These are phyloP conservation scores for Boletus barrowsii DNA, from an alignment of 768 basidiomycete species.

Conservation along the genomic window DNA sequence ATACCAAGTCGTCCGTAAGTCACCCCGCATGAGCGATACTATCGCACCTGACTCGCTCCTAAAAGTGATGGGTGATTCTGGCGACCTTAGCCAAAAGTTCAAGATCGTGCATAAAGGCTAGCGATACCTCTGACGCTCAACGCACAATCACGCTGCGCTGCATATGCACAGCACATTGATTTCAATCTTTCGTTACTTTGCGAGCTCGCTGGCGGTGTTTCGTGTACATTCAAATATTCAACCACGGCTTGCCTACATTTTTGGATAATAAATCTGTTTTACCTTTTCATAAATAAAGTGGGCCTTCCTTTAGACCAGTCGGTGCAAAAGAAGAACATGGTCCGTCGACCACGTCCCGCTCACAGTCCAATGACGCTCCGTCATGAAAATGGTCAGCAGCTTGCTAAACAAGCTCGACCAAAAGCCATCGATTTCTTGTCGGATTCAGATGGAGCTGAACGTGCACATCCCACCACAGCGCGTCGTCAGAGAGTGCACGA, in stretches of 20 bases:
- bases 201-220: no score
- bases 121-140: no score
- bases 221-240: no score
- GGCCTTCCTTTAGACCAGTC: not conserved
- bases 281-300: no score
- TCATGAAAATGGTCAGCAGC: not conserved
- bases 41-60: constrained; percentile 1
- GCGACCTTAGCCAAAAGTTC: constrained; percentile 28
- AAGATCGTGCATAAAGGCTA: constrained; percentile 12
- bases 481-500: not conserved
- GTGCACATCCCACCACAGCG: not conserved
- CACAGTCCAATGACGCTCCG: not conserved
- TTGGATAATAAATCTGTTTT: no score
- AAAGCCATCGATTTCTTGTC: constrained; percentile 19
- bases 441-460: constrained; percentile 3
- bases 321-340: constrained; percentile 3
- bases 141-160: no score
- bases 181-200: no score
- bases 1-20: constrained; percentile 35
- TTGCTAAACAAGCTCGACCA: constrained; percentile 9
- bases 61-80: constrained; percentile 35
- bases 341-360: constrained; percentile 3
- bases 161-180: no score
- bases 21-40: not conserved
- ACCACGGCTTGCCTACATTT: no score